A percentile compares a stretch with the other conserved stretches of the same genome.
Evolutionary conservation across 2,329 filamentous ascomycete species (phyloP).

Genomic region (Calonectria montana): DNA sequence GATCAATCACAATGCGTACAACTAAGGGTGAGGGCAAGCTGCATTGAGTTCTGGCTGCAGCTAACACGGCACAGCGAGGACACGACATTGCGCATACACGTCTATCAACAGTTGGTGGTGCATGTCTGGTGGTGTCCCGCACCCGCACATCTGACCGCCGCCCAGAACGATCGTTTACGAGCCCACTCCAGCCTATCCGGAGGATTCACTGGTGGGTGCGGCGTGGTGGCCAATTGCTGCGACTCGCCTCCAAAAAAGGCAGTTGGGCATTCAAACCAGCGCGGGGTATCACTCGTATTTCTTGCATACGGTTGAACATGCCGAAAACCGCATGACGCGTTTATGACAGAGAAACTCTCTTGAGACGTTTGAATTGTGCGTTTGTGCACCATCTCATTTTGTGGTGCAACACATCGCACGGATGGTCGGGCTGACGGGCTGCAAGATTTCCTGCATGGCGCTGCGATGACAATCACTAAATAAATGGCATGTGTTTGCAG

Average conservation of each 20-base stretch:
- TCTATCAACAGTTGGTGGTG: slow-evolving; percentile 7
- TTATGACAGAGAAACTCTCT: slow-evolving; percentile 2
- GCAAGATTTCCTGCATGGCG: neutral
- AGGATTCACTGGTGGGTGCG: slow-evolving; percentile 3
- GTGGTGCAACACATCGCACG: neutral
- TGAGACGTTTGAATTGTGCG: neutral
- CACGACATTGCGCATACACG: slow-evolving; percentile 19
- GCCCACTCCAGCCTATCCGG: slow-evolving; percentile 17
- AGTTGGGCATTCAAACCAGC: slow-evolving; percentile 9
- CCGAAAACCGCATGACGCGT: slow-evolving; percentile 14
- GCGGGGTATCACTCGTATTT: slow-evolving; percentile 21
- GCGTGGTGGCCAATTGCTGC: slow-evolving; percentile 15
- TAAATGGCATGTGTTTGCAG: neutral
- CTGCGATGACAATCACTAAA: neutral
- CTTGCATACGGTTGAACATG: neutral
- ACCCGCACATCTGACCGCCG: slow-evolving; percentile 10
- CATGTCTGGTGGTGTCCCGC: slow-evolving; percentile 4
- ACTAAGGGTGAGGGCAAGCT: neutral
- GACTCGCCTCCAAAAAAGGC: slow-evolving; percentile 8
- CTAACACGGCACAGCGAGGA: slow-evolving; percentile 10
- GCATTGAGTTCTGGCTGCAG: slow-evolving; percentile 18
- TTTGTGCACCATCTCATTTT: neutral
- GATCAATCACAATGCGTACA: slow-evolving; percentile 3
- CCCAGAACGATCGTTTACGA: slow-evolving; percentile 5
- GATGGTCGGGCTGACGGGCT: slow-evolving; percentile 5